Conservation (phyloP, 1,139 yeast genomes). For the Diutina siamensis region DNA sequence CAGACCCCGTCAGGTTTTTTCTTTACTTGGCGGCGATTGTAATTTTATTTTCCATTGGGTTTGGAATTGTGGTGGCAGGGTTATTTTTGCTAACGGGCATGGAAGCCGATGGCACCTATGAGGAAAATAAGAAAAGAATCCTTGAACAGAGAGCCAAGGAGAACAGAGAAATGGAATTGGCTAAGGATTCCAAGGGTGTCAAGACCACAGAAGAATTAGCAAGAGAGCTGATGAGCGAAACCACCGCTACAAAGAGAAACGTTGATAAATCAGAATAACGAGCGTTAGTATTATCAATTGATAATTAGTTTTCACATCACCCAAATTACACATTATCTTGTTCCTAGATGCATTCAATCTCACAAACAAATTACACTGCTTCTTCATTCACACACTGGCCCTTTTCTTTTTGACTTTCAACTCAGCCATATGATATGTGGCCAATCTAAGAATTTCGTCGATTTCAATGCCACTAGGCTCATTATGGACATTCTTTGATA, state of each 20-base stretch:
- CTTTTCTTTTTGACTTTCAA: too few species aligned
- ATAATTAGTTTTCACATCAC: too few species aligned
- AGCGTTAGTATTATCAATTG: too few species aligned
- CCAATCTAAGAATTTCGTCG: too few species aligned
- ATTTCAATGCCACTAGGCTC: too few species aligned
- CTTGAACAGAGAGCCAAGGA: neutral
- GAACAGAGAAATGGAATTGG: neutral
- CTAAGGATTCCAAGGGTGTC: neutral
- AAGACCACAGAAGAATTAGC: neutral
- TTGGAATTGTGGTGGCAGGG: neutral
- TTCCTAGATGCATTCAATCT: too few species aligned
- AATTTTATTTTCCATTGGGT: slow-evolving; percentile 1
- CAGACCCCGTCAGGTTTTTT: neutral
- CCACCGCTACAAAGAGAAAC: neutral
- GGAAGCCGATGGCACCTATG: neutral
- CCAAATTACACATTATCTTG: too few species aligned
- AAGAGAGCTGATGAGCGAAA: neutral
- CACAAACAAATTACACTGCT: too few species aligned
- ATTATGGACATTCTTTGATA: too few species aligned
- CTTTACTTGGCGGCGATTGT: neutral
- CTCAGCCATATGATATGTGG: too few species aligned
- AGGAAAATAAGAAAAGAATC: neutral
- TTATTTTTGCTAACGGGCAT: neutral
- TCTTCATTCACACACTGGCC: too few species aligned
- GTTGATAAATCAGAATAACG: too few species aligned